Base-by-base conservation (phyloP, 441 rosid species). In the Adansonia gregorii region DNA sequence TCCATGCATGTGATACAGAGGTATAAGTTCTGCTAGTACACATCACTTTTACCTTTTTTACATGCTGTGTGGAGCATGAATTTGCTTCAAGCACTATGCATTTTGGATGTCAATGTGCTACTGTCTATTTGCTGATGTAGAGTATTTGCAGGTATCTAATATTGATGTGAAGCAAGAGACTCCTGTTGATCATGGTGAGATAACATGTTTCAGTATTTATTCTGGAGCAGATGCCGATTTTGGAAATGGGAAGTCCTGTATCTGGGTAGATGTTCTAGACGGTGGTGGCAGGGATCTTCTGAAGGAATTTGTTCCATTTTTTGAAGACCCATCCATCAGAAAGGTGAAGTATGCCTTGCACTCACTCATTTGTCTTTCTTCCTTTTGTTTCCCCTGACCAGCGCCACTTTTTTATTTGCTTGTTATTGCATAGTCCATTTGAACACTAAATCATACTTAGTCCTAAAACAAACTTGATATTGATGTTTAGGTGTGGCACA, bases 1-100 rank as follows among this genome's bases (percentile, higher is more conserved):
- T 94, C 48, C 97, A 95, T 87, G 99, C 98, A 68, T 95, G 98
- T 63, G 99, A 95, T 87, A 95, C 99, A 39, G 98, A 95, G 97
- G 99, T 93, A 74, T 79, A 84, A 78, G 19, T 71, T 72, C 45
- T 78, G 67, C 24, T 65, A 15, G 76, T 69, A 17, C 71, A 27
- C 10, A 67, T 64, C 76, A 35, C 63, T 73, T 71, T 73, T 58
- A 39, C 17, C 71, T 78, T 51, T 80, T 81, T 17, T 55, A 64
- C 63, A 43, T 59, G n/a, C 12, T 78, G 66, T 65, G 45, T 61
- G 10, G n/a, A 73, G 39, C 48, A 2, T 46, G 12, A 67, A 24
- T 77, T 64, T 67, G 56, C 27, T 76, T 41, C 46, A 27, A 67
- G 58, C 60, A 72, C 71, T 71, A 56, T 39, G 64, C 17, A 48